These are phyloP conservation scores for Thuidium tamariscinum DNA, from an alignment of 225 moss, liverwort and hornwort genomes.

Conservation along the genomic window DNA sequence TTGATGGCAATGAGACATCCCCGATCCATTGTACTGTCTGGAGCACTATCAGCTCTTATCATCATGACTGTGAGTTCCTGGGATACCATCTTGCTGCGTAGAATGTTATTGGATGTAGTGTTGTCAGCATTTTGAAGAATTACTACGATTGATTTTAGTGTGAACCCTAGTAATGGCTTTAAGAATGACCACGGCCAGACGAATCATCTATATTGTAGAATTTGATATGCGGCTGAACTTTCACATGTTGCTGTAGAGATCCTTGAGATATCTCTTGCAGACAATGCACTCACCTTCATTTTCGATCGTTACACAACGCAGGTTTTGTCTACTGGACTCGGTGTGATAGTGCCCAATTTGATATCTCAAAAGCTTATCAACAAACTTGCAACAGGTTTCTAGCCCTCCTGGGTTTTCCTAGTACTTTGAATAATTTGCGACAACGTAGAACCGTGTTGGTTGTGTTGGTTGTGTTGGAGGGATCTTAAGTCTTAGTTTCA, in stretches of 20 bases:
- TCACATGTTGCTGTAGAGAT: not conserved
- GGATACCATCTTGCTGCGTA: not conserved
- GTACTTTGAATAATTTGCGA: not conserved
- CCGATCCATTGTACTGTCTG: conserved; percentile 86
- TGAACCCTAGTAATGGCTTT: not conserved
- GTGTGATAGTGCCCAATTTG: conserved; percentile 91
- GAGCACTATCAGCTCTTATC: conserved; percentile 87
- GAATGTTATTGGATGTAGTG: not conserved
- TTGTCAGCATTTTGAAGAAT: not conserved
- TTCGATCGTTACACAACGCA: conserved; percentile 1
- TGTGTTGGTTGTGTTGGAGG: not conserved
- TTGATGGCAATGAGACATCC: conserved; percentile 99
- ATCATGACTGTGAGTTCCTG: conserved; percentile 83
- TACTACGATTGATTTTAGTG: not conserved
- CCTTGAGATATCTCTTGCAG: not conserved
- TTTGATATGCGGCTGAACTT: not conserved
- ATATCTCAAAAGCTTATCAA: conserved; percentile 83
- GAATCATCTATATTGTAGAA: not conserved
- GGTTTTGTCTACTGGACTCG: conserved; percentile 92
- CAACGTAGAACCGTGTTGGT: not conserved
- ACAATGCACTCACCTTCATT: not conserved
- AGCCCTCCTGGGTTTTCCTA: not conserved
- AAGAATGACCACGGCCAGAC: not conserved
- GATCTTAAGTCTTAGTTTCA: not conserved
- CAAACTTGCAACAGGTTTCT: conserved; percentile 76